phyloP scores from a whole-genome alignment of 73 alveolate genomes.

The Diophrys appendiculata region DNA sequence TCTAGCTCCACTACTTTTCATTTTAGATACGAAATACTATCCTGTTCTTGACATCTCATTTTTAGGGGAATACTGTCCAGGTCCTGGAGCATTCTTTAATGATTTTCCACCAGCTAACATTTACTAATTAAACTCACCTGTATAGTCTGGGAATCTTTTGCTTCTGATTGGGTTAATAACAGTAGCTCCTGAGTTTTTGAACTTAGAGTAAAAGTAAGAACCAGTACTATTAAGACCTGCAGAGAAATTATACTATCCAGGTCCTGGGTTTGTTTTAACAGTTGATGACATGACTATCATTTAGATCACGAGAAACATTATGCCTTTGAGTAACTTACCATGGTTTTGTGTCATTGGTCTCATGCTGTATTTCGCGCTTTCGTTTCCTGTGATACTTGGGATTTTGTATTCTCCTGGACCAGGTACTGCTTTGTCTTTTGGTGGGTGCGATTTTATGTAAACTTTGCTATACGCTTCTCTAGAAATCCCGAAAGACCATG shows the following conservation, averaged over 20 bases:
- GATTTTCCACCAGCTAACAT: conserved; percentile 5
- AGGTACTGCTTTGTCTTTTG: conserved; percentile 2
- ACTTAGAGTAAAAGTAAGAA: conserved; percentile 51
- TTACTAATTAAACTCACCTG: no score
- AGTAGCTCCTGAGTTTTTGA: conserved; percentile 54
- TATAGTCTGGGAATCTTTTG: conserved; percentile 44
- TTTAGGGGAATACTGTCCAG: conserved; percentile 59
- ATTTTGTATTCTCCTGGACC: conserved; percentile 18
- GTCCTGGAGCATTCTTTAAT: conserved; percentile 56
- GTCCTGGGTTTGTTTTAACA: conserved; percentile 67
- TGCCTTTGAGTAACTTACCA: background rate
- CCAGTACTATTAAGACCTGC: conserved; percentile 47
- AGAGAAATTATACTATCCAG: conserved; percentile 61
- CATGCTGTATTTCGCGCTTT: conserved; percentile 4
- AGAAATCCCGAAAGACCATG: conserved; percentile 6
- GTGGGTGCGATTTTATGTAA: conserved; percentile 8
- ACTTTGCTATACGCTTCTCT: conserved; percentile 12
- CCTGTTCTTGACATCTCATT: conserved; percentile 50
- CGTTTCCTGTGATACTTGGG: background rate
- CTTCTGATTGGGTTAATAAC: conserved; percentile 22
- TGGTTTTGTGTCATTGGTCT: conserved; percentile 20
- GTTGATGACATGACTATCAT: conserved; percentile 60
- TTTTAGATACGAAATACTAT: conserved; percentile 53
- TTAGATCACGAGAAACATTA: background rate
- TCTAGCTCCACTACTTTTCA: conserved; percentile 51